Conservation (phyloP, 257 asterid species). For the Solanum megistacrolobum region DNA sequence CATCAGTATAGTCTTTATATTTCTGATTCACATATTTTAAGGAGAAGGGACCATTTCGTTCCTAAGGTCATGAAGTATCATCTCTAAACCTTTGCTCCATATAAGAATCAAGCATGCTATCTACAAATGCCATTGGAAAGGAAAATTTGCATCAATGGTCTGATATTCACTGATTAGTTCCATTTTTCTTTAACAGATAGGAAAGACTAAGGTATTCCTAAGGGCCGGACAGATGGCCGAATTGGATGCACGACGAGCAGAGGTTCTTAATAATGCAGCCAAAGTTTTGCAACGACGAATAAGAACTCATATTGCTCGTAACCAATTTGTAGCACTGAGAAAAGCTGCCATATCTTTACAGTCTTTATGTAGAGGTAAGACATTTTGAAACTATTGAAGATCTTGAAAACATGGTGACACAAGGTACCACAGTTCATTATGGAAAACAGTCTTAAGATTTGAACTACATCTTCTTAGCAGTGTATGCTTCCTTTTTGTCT, state of each 20-base stretch:
- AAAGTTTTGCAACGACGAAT: slow-evolving; percentile 70
- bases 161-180: not conserved
- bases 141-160: not conserved
- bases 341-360: slow-evolving; percentile 66
- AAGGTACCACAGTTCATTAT: not conserved
- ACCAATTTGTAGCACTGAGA: slow-evolving; percentile 47
- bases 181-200: slow-evolving; percentile 44
- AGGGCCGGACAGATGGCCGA: slow-evolving; percentile 99
- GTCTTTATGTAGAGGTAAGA: slow-evolving; percentile 79
- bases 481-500: not conserved
- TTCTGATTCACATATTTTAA: not conserved
- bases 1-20: not conserved
- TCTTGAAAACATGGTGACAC: not conserved
- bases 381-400: not conserved
- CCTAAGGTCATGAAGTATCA: not conserved
- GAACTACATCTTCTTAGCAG: slow-evolving; percentile 1
- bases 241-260: slow-evolving; percentile 87
- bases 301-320: slow-evolving; percentile 75
- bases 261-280: slow-evolving; percentile 84
- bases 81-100: not conserved
- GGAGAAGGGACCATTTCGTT: not conserved
- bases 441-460: not conserved
- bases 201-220: slow-evolving; percentile 93
- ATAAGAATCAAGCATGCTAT: not conserved
- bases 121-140: not conserved